These are phyloP conservation scores for Vigna reflexopilosa DNA, from an alignment of 306 rosid genomes.

Conservation along the genomic window DNA sequence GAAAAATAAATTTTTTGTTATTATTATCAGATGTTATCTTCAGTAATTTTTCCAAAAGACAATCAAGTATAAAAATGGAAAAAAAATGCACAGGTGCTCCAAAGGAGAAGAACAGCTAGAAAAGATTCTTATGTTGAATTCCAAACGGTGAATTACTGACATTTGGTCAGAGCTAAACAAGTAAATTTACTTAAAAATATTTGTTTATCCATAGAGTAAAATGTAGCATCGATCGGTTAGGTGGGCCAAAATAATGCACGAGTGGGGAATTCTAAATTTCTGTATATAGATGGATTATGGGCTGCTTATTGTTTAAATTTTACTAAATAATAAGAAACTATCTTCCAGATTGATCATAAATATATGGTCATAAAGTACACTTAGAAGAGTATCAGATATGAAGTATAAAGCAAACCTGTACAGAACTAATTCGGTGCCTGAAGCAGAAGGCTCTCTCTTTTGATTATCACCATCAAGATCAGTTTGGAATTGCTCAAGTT, in stretches of 20 bases:
- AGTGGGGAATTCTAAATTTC: neutral
- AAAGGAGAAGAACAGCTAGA: constrained; percentile 15
- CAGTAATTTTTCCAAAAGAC: constrained; percentile 1
- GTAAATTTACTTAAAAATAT: constrained; percentile 12
- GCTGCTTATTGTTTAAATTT: constrained; percentile 1
- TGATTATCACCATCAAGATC: constrained; percentile 75
- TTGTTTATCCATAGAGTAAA: neutral
- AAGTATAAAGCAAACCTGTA: constrained; percentile 63
- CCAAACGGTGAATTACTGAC: neutral
- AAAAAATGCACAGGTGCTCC: neutral
- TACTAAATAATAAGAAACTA: constrained; percentile 18
- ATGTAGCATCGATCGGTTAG: constrained; percentile 21
- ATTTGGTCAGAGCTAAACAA: neutral
- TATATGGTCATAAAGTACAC: neutral
- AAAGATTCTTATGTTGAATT: constrained; percentile 8
- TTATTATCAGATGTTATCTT: neutral
- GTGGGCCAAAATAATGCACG: neutral
- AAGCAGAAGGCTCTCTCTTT: constrained; percentile 73
- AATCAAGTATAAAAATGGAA: neutral
- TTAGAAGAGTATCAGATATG: constrained; percentile 16
- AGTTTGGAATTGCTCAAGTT: constrained; percentile 89
- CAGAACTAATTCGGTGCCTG: constrained; percentile 83
- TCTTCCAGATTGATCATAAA: neutral
- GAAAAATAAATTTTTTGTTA: neutral
- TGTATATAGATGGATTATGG: neutral